Evolutionary conservation across 768 basidiomycete genomes (phyloP).

Genomic region (Cyathus striatus): DNA sequence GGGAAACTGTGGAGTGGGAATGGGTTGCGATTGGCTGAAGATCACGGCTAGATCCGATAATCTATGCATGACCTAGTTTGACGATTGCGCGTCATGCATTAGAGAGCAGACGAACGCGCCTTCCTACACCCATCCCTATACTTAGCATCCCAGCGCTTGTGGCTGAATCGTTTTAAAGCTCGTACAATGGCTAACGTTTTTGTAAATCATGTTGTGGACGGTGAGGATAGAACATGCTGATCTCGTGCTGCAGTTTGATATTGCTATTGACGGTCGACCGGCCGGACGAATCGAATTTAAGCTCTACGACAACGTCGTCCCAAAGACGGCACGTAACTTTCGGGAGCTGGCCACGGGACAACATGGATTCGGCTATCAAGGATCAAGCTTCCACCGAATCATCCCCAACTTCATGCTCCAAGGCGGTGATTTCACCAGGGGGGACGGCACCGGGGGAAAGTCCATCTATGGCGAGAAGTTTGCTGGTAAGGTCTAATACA

Average conservation of each 20-base stretch:
- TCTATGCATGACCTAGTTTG: neutral
- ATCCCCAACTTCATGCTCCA: constrained; percentile 86
- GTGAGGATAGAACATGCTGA: constrained; percentile 1
- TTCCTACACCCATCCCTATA: neutral
- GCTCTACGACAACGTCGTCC: constrained; percentile 77
- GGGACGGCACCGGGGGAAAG: constrained; percentile 74
- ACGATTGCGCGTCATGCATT: neutral
- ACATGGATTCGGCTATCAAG: constrained; percentile 70
- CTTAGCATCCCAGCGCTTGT: neutral
- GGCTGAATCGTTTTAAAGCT: too few species aligned
- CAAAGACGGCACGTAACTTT: constrained; percentile 78
- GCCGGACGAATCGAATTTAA: constrained; percentile 73
- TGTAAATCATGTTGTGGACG: constrained; percentile 18
- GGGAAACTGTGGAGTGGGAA: neutral
- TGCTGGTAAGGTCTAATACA: constrained; percentile 44
- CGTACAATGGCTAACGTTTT: constrained; percentile 32
- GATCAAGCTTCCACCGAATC: constrained; percentile 71
- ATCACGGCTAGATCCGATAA: neutral
- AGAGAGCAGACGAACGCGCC: neutral
- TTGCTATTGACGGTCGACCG: constrained; percentile 35
- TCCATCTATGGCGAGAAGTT: constrained; percentile 74
- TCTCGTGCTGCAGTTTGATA: constrained; percentile 51
- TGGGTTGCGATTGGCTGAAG: neutral
- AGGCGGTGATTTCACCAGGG: constrained; percentile 79
- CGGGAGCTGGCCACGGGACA: constrained; percentile 80